phyloP scores from a whole-genome alignment of 2,329 filamentous ascomycete genomes.

The Plectosphaerella cucumerina region DNA sequence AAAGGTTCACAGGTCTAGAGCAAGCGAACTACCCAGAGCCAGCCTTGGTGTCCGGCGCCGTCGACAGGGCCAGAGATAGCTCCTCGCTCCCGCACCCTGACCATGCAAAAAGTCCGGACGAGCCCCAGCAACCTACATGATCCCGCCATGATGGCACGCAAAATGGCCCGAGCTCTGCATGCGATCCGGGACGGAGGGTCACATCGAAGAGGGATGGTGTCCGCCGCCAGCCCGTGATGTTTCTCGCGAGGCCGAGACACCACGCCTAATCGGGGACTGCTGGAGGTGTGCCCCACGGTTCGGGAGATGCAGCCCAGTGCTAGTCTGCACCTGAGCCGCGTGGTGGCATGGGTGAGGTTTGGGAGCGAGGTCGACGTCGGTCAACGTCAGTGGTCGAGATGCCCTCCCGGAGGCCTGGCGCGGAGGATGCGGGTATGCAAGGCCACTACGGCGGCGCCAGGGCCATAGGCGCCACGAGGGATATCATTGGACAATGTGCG shows the following conservation, averaged over 20 bases:
- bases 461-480: neutral
- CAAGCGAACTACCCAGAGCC: neutral
- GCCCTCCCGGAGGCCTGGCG: neutral
- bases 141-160: no score
- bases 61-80: constrained; percentile 1
- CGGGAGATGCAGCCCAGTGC: neutral
- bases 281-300: neutral
- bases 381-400: neutral
- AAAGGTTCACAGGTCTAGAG: neutral
- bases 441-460: no score
- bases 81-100: constrained; percentile 1
- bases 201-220: no score
- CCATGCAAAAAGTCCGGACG: no score
- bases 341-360: neutral
- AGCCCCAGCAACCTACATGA: no score
- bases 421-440: neutral
- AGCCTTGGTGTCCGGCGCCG: constrained; percentile 3
- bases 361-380: neutral
- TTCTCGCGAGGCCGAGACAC: neutral
- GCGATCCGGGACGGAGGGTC: no score
- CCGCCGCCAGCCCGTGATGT: no score
- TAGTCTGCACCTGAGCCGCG: neutral
- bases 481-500: neutral
- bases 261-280: constrained; percentile 10
- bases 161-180: no score